Base-by-base conservation (phyloP, 2,329 filamentous ascomycete genomes). In the Paramyrothecium sp. region DNA sequence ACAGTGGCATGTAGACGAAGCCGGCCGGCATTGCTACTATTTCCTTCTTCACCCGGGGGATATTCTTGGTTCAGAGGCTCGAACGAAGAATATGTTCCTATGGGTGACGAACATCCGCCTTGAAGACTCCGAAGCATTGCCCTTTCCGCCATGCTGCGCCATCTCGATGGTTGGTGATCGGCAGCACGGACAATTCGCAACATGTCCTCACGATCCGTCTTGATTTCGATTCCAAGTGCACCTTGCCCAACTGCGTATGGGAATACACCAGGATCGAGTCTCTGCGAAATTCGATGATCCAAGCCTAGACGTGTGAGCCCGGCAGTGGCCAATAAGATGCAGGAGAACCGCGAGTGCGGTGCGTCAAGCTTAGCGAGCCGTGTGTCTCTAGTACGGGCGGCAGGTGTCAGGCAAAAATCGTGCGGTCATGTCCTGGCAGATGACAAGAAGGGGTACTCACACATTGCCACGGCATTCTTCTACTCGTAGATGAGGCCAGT, bases 81-180 rank as follows among this genome's bases (percentile, higher is more conserved):
- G 13, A 44, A 44, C 13, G 38, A 44, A 17, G 38, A 44, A 12
- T 17, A 44, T 12, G n/a, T 12, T 4, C 58, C 59, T 38, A 61
- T 53, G n/a, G 57, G 57, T 12, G 59, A 61, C n/a, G 59, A 61
- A 46, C 59, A 61, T 41, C 59, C 57, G 19, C 59, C 57, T 38
- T 61, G 59, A 12, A 61, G 57, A 10, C n/a, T 59, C 16, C 59
- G 57, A 21, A 61, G 54, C 59, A 61, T 59, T 13, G 57, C 53
- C 22, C 59, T 38, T 30, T 61, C 59, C 3, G 57, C 59, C 53
- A 59, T 44, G 21, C 57, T 23, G 13, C 49, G 52, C 59, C 57
- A 59, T 53, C 59, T 59, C 1, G 59, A 57, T 12, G 57, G 55
- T 50, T n/a, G 50, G 41, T 61, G 57, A 23, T 61, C 57, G 13